phyloP scores from a whole-genome alignment of 768 basidiomycete species.

The Russula foetens region DNA sequence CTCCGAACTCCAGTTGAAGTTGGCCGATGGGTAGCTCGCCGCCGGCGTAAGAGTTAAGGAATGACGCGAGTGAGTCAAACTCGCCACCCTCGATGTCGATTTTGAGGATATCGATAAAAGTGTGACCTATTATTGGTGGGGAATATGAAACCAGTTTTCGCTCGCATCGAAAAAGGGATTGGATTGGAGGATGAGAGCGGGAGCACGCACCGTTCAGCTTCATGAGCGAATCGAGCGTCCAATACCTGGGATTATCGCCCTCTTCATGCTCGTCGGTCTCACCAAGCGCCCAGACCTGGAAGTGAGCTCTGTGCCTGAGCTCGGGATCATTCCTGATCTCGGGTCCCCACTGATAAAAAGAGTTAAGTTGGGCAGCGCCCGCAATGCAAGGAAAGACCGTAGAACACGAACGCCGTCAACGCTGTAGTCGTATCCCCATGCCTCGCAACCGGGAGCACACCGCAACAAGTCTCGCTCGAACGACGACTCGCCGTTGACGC shows the following conservation, averaged over 20 bases:
- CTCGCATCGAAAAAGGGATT: neutral
- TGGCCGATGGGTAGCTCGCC: constrained; percentile 54
- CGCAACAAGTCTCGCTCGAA: constrained; percentile 41
- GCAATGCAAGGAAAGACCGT: neutral
- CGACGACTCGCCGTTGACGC: constrained; percentile 42
- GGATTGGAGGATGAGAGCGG: neutral
- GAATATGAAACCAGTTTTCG: neutral
- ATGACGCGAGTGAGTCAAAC: constrained; percentile 45
- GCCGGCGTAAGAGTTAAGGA: constrained; percentile 32
- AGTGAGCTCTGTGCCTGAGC: constrained; percentile 33
- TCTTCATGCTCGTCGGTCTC: constrained; percentile 37
- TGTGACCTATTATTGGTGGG: constrained; percentile 39
- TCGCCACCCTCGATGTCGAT: constrained; percentile 65
- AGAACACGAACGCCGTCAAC: constrained; percentile 27
- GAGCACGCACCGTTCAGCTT: constrained; percentile 43
- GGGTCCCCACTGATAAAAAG: constrained; percentile 31
- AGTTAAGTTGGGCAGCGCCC: too few relatives aligned
- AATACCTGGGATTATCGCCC: constrained; percentile 42
- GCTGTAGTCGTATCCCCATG: constrained; percentile 37
- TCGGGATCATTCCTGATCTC: constrained; percentile 30
- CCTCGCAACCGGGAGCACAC: constrained; percentile 31
- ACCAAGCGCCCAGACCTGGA: constrained; percentile 31
- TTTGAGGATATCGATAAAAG: constrained; percentile 62
- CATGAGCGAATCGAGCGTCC: constrained; percentile 57
- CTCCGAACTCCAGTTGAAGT: constrained; percentile 60